Conservation (phyloP, 257 asterid species). For the Cruciata laevipes region DNA sequence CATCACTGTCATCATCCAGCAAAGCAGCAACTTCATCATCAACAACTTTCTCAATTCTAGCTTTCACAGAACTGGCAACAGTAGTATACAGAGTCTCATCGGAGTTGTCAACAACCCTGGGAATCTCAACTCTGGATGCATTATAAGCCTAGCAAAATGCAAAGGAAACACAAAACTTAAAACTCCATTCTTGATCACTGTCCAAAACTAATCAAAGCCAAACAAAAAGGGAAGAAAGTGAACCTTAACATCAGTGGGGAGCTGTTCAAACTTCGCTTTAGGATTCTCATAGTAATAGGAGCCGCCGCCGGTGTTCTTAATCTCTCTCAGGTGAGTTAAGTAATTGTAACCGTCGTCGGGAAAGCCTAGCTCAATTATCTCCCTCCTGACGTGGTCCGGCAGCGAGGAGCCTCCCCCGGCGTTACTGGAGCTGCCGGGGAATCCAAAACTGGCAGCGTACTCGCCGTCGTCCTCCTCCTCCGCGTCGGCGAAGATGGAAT, state of each 20-base stretch:
- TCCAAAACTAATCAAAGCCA: background rate
- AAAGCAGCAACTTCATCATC: slow-evolving; percentile 85
- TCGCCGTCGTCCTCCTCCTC: slow-evolving; percentile 38
- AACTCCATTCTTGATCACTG: background rate
- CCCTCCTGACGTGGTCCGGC: slow-evolving; percentile 69
- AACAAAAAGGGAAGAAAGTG: background rate
- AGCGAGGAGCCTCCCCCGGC: slow-evolving; percentile 15
- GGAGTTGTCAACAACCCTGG: slow-evolving; percentile 39
- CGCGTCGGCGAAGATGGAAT: slow-evolving; percentile 60
- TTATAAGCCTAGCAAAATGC: slow-evolving; percentile 67
- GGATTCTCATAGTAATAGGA: slow-evolving; percentile 71
- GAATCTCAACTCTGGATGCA: slow-evolving; percentile 62
- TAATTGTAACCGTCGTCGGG: slow-evolving; percentile 97
- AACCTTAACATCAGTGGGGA: slow-evolving; percentile 83
- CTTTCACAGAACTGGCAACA: slow-evolving; percentile 51
- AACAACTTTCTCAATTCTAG: slow-evolving; percentile 52
- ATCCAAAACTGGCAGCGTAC: slow-evolving; percentile 19
- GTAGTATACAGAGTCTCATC: slow-evolving; percentile 44
- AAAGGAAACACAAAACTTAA: background rate
- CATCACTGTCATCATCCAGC: slow-evolving; percentile 64
- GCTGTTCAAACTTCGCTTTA: slow-evolving; percentile 43
- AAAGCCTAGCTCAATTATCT: slow-evolving; percentile 84
- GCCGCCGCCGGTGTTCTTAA: slow-evolving; percentile 85
- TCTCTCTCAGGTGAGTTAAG: slow-evolving; percentile 70
- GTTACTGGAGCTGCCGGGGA: slow-evolving; percentile 7